Percentiles rank a stretch among this genome's conserved stretches.
phyloP scores from a whole-genome alignment of 2,329 filamentous ascomycete species.

The Ophiostoma angusticollis region DNA sequence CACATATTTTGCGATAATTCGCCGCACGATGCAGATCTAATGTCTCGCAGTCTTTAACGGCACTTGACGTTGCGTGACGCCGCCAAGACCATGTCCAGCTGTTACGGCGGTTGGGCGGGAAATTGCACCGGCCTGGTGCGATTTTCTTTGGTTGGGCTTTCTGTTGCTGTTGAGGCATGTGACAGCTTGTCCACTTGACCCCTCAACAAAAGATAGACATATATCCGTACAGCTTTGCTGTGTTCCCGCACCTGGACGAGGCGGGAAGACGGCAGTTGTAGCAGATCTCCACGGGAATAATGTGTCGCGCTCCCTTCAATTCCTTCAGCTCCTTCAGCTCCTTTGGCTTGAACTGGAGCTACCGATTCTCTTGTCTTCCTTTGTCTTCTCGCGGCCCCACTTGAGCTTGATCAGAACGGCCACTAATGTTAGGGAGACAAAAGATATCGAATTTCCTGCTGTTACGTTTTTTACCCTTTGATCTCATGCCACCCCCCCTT shows the following conservation, averaged over 20 bases:
- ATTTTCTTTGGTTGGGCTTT: no score
- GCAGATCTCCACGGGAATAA: no score
- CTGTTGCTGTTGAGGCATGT: not conserved
- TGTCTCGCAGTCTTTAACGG: no score
- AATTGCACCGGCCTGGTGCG: no score
- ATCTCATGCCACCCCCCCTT: not conserved
- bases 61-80: no score
- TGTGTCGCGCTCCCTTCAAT: not conserved
- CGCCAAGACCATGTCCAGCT: no score
- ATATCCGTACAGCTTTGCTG: not conserved
- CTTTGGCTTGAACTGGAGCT: not conserved
- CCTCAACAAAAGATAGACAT: slow-evolving; percentile 10
- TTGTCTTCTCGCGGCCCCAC: slow-evolving; percentile 5
- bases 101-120: no score
- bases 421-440: no score
- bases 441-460: not conserved
- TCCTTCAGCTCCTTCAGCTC: not conserved
- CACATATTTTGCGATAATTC: no score
- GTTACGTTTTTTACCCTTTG: not conserved
- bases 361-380: slow-evolving; percentile 3
- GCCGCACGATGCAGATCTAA: no score
- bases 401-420: slow-evolving; percentile 6
- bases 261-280: no score
- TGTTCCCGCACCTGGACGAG: no score
- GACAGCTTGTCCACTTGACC: not conserved